phyloP scores from a whole-genome alignment of 768 basidiomycete species.

The Chalciporus pseudorubinellus region DNA sequence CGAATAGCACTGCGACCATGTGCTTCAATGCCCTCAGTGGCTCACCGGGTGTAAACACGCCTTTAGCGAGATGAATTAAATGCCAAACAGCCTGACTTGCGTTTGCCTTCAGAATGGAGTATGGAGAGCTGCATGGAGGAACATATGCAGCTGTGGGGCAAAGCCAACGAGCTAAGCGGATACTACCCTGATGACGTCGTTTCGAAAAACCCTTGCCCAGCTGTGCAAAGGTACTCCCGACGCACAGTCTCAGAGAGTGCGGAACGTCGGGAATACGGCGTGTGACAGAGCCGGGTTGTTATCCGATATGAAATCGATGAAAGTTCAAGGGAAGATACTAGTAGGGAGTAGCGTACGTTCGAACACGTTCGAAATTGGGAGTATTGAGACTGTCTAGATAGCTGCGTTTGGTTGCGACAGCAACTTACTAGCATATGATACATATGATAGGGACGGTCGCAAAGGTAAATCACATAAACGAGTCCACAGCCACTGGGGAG shows the following conservation, averaged over 20 bases:
- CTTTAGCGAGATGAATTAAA: constrained; percentile 14
- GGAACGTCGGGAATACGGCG: constrained; percentile 1
- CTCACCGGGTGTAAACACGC: not conserved
- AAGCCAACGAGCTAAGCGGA: not conserved
- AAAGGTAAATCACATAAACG: constrained; percentile 26
- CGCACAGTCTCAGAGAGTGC: not conserved
- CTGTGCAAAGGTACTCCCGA: not conserved
- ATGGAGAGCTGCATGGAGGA: not conserved
- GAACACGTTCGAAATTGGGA: not conserved
- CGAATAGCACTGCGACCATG: too few relatives aligned
- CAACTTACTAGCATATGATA: not conserved
- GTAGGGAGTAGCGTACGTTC: not conserved
- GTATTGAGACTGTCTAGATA: not conserved
- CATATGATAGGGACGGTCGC: not conserved
- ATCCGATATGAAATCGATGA: constrained; percentile 6
- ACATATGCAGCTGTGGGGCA: not conserved
- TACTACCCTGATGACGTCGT: constrained; percentile 21
- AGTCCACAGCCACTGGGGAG: constrained; percentile 20
- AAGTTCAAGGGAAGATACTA: not conserved
- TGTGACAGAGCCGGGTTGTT: constrained; percentile 11
- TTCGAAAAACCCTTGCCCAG: constrained; percentile 7
- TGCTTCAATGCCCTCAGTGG: not conserved
- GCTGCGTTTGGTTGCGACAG: not conserved
- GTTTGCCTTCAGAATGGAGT: not conserved
- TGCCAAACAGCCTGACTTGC: not conserved